These are phyloP conservation scores for Tardiomyces digboiensis DNA, from an alignment of 1,139 yeast species.

Conservation along the genomic window DNA sequence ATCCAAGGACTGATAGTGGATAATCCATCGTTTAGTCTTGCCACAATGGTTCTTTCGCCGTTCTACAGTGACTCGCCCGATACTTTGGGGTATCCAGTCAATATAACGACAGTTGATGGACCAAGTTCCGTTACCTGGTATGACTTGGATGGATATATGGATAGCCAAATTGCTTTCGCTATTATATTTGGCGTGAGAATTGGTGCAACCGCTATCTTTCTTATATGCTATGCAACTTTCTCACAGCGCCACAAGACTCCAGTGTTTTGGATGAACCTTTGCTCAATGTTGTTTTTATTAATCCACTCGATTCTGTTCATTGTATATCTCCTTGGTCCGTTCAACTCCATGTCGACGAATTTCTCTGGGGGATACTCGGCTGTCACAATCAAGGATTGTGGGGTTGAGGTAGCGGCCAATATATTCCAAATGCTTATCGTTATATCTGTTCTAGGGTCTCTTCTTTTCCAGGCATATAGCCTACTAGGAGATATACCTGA, in stretches of 20 bases:
- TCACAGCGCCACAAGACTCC: conserved; percentile 49
- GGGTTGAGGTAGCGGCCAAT: conserved; percentile 47
- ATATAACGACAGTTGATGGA: conserved; percentile 16
- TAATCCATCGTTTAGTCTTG: no score
- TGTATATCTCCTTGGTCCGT: conserved; percentile 43
- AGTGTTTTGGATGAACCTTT: conserved; percentile 58
- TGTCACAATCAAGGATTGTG: conserved; percentile 27
- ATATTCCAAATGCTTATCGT: conserved; percentile 51
- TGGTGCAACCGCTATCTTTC: conserved; percentile 33
- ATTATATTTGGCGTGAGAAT: conserved; percentile 28
- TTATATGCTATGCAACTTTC: conserved; percentile 30
- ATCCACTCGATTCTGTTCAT: conserved; percentile 53
- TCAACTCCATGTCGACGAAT: conserved; percentile 37
- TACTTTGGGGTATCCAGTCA: conserved; percentile 2
- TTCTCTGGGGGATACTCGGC: conserved; percentile 41
- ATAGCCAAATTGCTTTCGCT: conserved; percentile 24
- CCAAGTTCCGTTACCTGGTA: conserved; percentile 25
- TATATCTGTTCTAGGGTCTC: conserved; percentile 48
- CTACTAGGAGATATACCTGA: conserved; percentile 34
- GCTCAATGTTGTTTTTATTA: conserved; percentile 43
- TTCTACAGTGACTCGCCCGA: not conserved
- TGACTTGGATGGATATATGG: conserved; percentile 28
- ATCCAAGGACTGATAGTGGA: no score
- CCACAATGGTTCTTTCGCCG: not conserved
- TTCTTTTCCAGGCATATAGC: conserved; percentile 65